These are phyloP conservation scores for Coemansia sp. DNA, from an alignment of 192 early-diverging fungal genomes.

Conservation along the genomic window DNA sequence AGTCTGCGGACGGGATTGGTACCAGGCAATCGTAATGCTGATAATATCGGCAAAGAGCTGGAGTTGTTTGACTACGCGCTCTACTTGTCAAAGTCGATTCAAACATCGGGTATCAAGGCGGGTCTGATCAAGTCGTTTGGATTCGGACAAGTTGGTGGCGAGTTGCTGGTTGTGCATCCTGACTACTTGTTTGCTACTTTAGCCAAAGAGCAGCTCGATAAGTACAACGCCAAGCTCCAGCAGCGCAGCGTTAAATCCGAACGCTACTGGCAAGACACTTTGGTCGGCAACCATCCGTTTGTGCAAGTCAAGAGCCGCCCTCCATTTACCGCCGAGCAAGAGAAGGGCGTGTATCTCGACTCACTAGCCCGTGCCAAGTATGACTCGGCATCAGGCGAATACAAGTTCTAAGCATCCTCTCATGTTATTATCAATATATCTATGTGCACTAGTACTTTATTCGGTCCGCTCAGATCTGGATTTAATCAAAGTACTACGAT, in stretches of 20 bases:
- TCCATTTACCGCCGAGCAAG: constrained; percentile 82
- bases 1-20: constrained; percentile 81
- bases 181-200: constrained; percentile 68
- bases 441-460: too few species aligned
- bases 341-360: constrained; percentile 85
- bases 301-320: constrained; percentile 85
- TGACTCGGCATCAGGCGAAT: constrained; percentile 31
- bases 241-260: constrained; percentile 76
- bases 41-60: constrained; percentile 64
- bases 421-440: too few species aligned
- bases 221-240: constrained; percentile 70
- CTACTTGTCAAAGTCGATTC: constrained; percentile 84
- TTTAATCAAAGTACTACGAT: neutral
- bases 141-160: constrained; percentile 94
- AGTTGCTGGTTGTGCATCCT: constrained; percentile 84
- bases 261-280: constrained; percentile 87
- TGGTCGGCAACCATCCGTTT: constrained; percentile 79
- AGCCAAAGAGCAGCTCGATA: constrained; percentile 60
- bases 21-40: constrained; percentile 79
- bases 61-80: constrained; percentile 68
- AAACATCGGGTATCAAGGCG: constrained; percentile 90
- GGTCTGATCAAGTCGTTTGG: constrained; percentile 92
- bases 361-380: constrained; percentile 81
- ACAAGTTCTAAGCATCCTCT: constrained; percentile 8
- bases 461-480: too few species aligned